phyloP scores from a whole-genome alignment of 2,329 filamentous ascomycete genomes.

The Westerdykella sp. region DNA sequence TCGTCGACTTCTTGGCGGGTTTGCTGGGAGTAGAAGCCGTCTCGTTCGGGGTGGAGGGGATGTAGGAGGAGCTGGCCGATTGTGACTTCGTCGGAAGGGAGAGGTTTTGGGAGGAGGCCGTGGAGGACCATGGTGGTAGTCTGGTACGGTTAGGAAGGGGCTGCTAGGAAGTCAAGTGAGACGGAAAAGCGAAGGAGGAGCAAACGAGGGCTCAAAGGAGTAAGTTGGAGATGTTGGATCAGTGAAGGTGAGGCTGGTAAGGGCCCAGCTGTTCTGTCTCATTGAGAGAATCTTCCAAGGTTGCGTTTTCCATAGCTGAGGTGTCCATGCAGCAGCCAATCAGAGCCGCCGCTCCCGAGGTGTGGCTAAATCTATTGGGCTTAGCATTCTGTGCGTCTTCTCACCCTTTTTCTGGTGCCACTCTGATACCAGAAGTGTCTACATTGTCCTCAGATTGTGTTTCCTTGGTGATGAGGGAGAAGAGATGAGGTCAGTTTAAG shows the following conservation, averaged over 20 bases:
- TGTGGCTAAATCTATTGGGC: conserved; percentile 12
- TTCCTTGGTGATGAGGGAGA: too few relatives aligned
- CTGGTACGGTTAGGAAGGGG: neutral
- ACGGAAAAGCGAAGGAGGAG: neutral
- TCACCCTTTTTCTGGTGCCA: neutral
- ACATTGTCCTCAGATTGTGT: too few relatives aligned
- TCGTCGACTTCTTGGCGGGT: conserved; percentile 32
- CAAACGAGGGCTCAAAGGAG: neutral
- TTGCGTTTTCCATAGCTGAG: conserved; percentile 2
- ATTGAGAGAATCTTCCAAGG: neutral
- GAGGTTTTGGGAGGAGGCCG: conserved; percentile 33
- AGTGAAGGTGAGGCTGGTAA: neutral
- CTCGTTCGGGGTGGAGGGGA: conserved; percentile 33
- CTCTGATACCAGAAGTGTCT: too few relatives aligned
- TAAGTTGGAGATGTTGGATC: neutral
- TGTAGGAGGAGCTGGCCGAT: conserved; percentile 35
- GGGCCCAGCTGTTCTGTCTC: neutral
- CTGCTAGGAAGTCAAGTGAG: neutral
- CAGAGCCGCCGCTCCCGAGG: neutral
- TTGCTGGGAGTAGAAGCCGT: conserved; percentile 31
- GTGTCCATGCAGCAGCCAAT: conserved; percentile 3
- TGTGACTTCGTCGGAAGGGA: conserved; percentile 28
- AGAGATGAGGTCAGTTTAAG: too few relatives aligned
- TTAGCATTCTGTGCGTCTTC: conserved; percentile 7
- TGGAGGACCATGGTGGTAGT: conserved; percentile 26